These are phyloP conservation scores for Phytophthora pseudosyringae DNA, from an alignment of 352 stramenopile species.

Conservation along the genomic window DNA sequence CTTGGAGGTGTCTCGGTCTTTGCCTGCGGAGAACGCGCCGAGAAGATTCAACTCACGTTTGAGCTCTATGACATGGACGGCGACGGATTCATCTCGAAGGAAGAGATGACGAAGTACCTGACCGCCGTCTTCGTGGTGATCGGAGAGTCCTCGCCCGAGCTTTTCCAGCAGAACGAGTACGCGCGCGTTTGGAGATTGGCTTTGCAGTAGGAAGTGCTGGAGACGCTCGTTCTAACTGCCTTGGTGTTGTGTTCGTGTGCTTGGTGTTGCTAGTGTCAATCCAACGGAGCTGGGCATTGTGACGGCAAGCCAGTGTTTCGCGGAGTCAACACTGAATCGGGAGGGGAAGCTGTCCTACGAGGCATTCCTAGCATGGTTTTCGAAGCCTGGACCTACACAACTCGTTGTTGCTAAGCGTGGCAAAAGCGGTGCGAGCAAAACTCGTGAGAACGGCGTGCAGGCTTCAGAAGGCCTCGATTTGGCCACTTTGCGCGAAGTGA, in stretches of 20 bases:
- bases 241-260: not conserved
- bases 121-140: slow-evolving; percentile 88
- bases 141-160: slow-evolving; percentile 62
- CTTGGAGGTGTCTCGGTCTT: slow-evolving; percentile 86
- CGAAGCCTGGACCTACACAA: slow-evolving; percentile 60
- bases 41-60: slow-evolving; percentile 88
- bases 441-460: slow-evolving; percentile 21
- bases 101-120: slow-evolving; percentile 90
- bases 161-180: slow-evolving; percentile 77
- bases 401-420: slow-evolving; percentile 30
- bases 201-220: not conserved
- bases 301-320: slow-evolving; percentile 81
- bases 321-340: slow-evolving; percentile 63
- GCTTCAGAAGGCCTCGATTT: slow-evolving; percentile 26
- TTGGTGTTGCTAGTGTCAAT: slow-evolving; percentile 46
- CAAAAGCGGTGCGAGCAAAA: slow-evolving; percentile 6
- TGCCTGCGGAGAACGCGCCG: slow-evolving; percentile 75
- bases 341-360: slow-evolving; percentile 80
- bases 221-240: slow-evolving; percentile 1
- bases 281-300: slow-evolving; percentile 68
- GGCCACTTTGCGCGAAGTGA: slow-evolving; percentile 54
- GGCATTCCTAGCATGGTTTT: slow-evolving; percentile 83
- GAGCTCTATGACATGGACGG: slow-evolving; percentile 87
- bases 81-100: slow-evolving; percentile 83
- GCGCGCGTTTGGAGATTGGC: slow-evolving; percentile 23